phyloP scores from a whole-genome alignment of 164 flowering plant genomes.

The Tetrastigma voinierianum region DNA sequence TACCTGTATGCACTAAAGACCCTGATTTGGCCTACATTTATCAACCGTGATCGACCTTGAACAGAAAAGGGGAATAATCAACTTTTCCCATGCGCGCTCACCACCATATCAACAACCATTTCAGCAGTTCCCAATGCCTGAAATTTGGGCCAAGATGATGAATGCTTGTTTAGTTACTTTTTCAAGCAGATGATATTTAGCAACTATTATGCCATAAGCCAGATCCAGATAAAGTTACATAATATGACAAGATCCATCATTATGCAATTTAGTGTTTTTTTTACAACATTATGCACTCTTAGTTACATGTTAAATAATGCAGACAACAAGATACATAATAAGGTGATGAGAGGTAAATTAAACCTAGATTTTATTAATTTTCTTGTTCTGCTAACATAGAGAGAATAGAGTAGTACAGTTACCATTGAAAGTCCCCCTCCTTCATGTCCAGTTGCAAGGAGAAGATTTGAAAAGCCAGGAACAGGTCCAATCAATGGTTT shows the following conservation, averaged over 20 bases:
- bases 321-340: too few species aligned
- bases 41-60: conserved; percentile 40
- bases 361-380: too few species aligned
- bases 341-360: too few species aligned
- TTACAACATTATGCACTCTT: too few species aligned
- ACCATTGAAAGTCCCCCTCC: conserved; percentile 78
- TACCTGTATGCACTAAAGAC: background rate
- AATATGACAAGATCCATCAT: too few species aligned
- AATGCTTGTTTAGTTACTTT: background rate
- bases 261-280: too few species aligned
- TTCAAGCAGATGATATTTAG: background rate
- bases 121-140: conserved; percentile 98
- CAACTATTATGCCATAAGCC: background rate
- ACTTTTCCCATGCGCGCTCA: conserved; percentile 57
- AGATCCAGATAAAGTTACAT: too few species aligned
- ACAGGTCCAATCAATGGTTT: conserved; percentile 88
- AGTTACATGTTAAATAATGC: too few species aligned
- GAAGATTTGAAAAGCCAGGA: conserved; percentile 67
- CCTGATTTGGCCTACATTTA: background rate
- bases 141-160: conserved; percentile 10
- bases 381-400: too few species aligned
- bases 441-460: conserved; percentile 91
- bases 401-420: conserved; percentile 8
- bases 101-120: conserved; percentile 76
- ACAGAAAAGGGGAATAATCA: conserved; percentile 50